These are phyloP conservation scores for Xylariaceae sp. DNA, from an alignment of 2,329 filamentous ascomycete species.

Conservation along the genomic window DNA sequence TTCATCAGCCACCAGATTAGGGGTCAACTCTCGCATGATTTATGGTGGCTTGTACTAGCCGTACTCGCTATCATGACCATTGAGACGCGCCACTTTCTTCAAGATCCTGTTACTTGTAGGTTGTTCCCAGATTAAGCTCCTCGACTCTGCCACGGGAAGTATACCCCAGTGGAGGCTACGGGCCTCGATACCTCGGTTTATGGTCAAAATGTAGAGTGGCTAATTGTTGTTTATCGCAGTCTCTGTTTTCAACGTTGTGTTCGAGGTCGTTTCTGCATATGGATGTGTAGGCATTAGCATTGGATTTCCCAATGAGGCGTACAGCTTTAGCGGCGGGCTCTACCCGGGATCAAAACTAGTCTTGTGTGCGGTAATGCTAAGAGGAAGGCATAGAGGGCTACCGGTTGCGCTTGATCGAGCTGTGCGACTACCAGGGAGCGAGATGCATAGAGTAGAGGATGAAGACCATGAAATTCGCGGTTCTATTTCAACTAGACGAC, in stretches of 20 bases:
- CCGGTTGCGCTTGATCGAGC: conserved; percentile 64
- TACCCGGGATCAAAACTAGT: conserved; percentile 62
- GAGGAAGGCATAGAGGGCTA: conserved; percentile 61
- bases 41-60: conserved; percentile 69
- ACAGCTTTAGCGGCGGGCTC: conserved; percentile 63
- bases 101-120: conserved; percentile 55
- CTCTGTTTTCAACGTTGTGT: conserved; percentile 64
- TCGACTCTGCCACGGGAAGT: background rate
- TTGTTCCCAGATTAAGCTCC: background rate
- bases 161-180: too few species aligned
- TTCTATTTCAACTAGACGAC: conserved; percentile 44
- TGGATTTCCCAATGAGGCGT: conserved; percentile 58
- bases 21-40: conserved; percentile 67
- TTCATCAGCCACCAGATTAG: conserved; percentile 63
- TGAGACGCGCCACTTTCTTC: conserved; percentile 60
- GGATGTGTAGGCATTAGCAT: conserved; percentile 66
- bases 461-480: conserved; percentile 50
- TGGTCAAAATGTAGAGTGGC: too few species aligned
- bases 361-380: conserved; percentile 62
- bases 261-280: conserved; percentile 63
- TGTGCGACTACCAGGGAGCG: conserved; percentile 49
- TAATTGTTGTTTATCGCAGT: conserved; percentile 26
- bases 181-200: too few species aligned
- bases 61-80: conserved; percentile 66
- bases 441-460: conserved; percentile 49